Conservation (phyloP, 1,139 yeast genomes). For the Kodamaea anthophila region DNA sequence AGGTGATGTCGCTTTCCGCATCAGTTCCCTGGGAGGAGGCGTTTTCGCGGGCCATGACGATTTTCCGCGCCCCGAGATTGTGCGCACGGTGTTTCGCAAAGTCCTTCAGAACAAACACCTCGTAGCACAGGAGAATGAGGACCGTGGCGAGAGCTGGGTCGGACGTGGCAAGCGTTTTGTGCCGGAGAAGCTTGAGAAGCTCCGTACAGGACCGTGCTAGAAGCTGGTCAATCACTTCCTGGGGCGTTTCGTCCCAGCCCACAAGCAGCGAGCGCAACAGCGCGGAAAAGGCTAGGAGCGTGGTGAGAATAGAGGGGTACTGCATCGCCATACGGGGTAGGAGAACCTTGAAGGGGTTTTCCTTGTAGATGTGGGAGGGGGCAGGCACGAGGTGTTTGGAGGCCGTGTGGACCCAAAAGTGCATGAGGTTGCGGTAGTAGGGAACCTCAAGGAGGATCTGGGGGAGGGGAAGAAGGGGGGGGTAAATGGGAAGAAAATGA, state of each 20-base stretch:
- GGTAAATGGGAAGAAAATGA: slow-evolving; percentile 34
- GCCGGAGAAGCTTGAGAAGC: slow-evolving; percentile 45
- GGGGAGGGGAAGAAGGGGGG: slow-evolving; percentile 55
- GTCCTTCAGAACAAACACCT: slow-evolving; percentile 45
- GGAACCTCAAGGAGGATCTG: slow-evolving; percentile 54
- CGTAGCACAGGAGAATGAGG: slow-evolving; percentile 56
- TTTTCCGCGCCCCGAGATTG: slow-evolving; percentile 63
- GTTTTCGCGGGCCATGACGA: slow-evolving; percentile 49
- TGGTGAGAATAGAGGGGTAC: slow-evolving; percentile 51
- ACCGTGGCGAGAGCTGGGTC: slow-evolving; percentile 66
- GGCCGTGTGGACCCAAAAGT: slow-evolving; percentile 59
- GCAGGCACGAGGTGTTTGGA: slow-evolving; percentile 65
- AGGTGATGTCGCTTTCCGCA: slow-evolving; percentile 40
- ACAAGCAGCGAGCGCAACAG: slow-evolving; percentile 37
- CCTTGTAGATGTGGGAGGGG: slow-evolving; percentile 48
- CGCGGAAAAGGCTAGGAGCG: slow-evolving; percentile 65
- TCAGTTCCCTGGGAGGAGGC: slow-evolving; percentile 5
- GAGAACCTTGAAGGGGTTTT: slow-evolving; percentile 62
- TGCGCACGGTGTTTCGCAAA: slow-evolving; percentile 58
- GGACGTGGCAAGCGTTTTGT: slow-evolving; percentile 49
- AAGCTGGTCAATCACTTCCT: slow-evolving; percentile 43
- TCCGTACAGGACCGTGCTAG: slow-evolving; percentile 54
- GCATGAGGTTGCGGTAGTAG: slow-evolving; percentile 52
- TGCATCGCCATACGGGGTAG: slow-evolving; percentile 68
- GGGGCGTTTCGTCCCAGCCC: slow-evolving; percentile 32